phyloP scores from a whole-genome alignment of 108 stramenopile species.

The Seminavis robusta region DNA sequence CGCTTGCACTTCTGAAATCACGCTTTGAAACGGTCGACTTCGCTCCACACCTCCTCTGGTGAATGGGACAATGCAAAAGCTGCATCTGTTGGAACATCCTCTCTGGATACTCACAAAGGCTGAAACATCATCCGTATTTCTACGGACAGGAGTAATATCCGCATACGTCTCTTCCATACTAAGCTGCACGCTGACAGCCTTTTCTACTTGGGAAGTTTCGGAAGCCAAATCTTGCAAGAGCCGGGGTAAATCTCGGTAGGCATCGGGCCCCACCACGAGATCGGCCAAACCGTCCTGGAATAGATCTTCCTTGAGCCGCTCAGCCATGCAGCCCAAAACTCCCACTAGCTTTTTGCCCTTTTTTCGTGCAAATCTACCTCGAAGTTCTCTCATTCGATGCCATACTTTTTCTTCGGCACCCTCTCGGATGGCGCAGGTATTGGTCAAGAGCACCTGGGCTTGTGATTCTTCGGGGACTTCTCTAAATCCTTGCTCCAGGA shows the following conservation, averaged over 20 bases:
- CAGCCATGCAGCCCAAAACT: slow-evolving; percentile 99
- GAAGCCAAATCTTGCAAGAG: slow-evolving; percentile 54
- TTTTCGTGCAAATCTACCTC: slow-evolving; percentile 10
- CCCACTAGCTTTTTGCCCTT: slow-evolving; percentile 76
- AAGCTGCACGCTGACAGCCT: slow-evolving; percentile 88
- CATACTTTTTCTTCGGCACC: slow-evolving; percentile 97
- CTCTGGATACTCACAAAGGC: slow-evolving; percentile 96
- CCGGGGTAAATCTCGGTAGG: slow-evolving; percentile 95
- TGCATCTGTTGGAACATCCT: slow-evolving; percentile 97
- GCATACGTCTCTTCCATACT: slow-evolving; percentile 96
- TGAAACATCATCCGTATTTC: slow-evolving; percentile 33
- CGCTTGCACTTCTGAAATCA: slow-evolving; percentile 79
- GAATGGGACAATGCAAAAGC: slow-evolving; percentile 98
- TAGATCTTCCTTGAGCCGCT: slow-evolving; percentile 91
- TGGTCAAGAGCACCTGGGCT: slow-evolving; percentile 88
- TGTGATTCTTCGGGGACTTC: slow-evolving; percentile 28
- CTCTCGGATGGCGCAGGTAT: slow-evolving; percentile 99
- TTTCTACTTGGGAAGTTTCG: not conserved
- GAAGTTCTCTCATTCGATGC: slow-evolving; percentile 74
- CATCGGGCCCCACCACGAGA: slow-evolving; percentile 97
- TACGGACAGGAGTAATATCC: slow-evolving; percentile 89
- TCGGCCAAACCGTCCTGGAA: slow-evolving; percentile 85
- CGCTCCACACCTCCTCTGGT: slow-evolving; percentile 93
- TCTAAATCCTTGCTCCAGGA: slow-evolving; percentile 39
- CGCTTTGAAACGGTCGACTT: slow-evolving; percentile 79